phyloP scores from a whole-genome alignment of 257 asterid genomes.

The Solanum piurae region DNA sequence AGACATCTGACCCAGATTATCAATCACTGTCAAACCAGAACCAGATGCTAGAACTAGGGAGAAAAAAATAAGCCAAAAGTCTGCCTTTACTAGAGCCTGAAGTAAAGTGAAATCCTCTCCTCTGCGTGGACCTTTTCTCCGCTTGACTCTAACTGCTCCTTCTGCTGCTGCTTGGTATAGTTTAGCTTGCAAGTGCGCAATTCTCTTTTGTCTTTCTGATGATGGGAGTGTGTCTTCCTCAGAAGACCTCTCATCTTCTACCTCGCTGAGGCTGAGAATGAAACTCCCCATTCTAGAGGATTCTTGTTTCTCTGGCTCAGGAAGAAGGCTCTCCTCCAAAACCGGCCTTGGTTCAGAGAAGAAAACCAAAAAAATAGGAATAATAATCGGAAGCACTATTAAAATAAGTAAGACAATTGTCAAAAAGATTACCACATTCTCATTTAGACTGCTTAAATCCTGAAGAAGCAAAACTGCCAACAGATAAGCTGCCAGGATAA shows the following conservation, averaged over 20 bases:
- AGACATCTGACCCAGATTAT: constrained; percentile 33
- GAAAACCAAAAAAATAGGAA: constrained; percentile 24
- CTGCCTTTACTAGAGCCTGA: constrained; percentile 34
- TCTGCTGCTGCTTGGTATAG: constrained; percentile 37
- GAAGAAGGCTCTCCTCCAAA: constrained; percentile 22
- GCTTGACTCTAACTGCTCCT: constrained; percentile 26
- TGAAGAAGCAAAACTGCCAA: constrained; percentile 21
- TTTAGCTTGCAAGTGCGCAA: constrained; percentile 31
- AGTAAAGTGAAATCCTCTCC: constrained; percentile 31
- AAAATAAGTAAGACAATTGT: constrained; percentile 15
- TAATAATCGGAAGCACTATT: constrained; percentile 21
- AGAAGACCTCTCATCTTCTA: constrained; percentile 26
- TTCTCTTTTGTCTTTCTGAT: constrained; percentile 24
- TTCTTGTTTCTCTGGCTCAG: constrained; percentile 14
- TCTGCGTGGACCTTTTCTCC: constrained; percentile 28
- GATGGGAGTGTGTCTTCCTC: constrained; percentile 22
- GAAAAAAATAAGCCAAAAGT: constrained; percentile 30
- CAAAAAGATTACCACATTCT: constrained; percentile 11
- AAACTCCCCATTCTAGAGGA: constrained; percentile 14
- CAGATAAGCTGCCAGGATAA: constrained; percentile 26
- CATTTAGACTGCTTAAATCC: constrained; percentile 13
- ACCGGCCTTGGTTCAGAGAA: constrained; percentile 8
- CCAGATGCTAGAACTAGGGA: constrained; percentile 30
- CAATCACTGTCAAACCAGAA: constrained; percentile 31
- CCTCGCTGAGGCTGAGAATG: constrained; percentile 28